Evolutionary conservation across 345 rosid species (phyloP), one percentile per base, ranked within the genome.

Genomic region (Microthlaspi erraticum): DNA sequence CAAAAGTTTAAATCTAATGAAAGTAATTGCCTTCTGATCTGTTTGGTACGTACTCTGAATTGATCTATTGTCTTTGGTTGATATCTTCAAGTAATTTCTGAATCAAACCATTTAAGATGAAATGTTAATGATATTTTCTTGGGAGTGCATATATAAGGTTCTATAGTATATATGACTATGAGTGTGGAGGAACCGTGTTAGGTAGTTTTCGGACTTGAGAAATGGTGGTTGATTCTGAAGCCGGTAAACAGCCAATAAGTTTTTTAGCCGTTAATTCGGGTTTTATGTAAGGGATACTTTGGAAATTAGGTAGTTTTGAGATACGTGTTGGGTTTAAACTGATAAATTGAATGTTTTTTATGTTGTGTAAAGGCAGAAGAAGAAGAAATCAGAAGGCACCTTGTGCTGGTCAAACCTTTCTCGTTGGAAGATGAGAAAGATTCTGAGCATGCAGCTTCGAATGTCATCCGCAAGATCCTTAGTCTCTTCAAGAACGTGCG

Each of bases 401-500:
- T 82, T 13, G 82, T 84, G 38, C 49, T 92, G 3, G 74, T 81
- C 0, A 78, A 81, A 68, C 90, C 94, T 1, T 32, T 81, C 7
- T 48, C 78, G 7, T 61, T 87, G 5, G 79, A 87, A 7, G 88
- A 75, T 23, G 91, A 85, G 5, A 67, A 81, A 0, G 79, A 74
- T 2, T 45, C 4, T 17, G 81, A 83, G 14, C 74, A 75, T 32
- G 53, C 53, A 19, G 83, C 88, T 69, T 86, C 95, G 0, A 83
- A 73, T 67, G 32, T 81, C 36, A 53, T 84, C 42, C 81, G 74
- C 9, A 83, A 79, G 38, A 50, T 87, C 42, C 74, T 78, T 26
- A 68, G 87, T 17, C 82, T 91, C 14, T 59, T 91, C 60, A 82
- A 73, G 14, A 79, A 74, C 43, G 76, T 87, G 17, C 79, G 89